Evolutionary conservation across 164 flowering plant genomes (phyloP), one percentile per base, ranked within the genome.

Genomic region (Magnolia officinalis): DNA sequence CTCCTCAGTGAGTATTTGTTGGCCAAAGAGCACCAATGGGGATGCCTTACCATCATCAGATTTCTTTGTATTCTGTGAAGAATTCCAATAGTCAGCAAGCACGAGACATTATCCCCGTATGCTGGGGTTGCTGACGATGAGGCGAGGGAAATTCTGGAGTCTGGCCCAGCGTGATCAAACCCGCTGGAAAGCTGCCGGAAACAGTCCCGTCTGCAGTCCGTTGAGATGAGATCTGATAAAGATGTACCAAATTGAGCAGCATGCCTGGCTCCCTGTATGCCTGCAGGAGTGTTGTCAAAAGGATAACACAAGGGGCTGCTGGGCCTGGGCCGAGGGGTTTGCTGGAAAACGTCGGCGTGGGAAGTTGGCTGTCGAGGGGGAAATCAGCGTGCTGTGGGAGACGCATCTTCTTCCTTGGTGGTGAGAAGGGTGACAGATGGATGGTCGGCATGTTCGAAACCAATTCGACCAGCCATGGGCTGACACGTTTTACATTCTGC

Each of bases 231-330:
- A 88, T 91, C 90, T 74, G 91, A 82, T 78, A 91, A 80, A 77
- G 96, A 77, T 83, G 85, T 66, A 79, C 92, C 92, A 80, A 80
- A 88, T 81, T 87, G 96, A 91, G 89, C n/a, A n/a, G n/a, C 86
- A 86, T 96, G 99, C 99, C 99, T 96, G 99, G 99, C 96, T 93
- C 99, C 99, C 98, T 96, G 99, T 89, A 96, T 93, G 93, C 99
- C 96, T 88, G 94, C 93, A 90, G 96, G 87, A 86, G 88, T 80
- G 83, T 87, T 88, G 82, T 91, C 88, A n/a, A 87, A 70, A 77
- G 86, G 79, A 89, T 82, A 87, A 83, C 86, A 84, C 82, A 88
- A 80, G 75, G 92, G 90, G 88, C 88, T 87, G 86, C 82, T 86
- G 74, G 91, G 78, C 82, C 90, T n/a, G n/a, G n/a, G n/a, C n/a